Conservation (phyloP, 768 basidiomycete species). For the Amanita jacksonii region DNA sequence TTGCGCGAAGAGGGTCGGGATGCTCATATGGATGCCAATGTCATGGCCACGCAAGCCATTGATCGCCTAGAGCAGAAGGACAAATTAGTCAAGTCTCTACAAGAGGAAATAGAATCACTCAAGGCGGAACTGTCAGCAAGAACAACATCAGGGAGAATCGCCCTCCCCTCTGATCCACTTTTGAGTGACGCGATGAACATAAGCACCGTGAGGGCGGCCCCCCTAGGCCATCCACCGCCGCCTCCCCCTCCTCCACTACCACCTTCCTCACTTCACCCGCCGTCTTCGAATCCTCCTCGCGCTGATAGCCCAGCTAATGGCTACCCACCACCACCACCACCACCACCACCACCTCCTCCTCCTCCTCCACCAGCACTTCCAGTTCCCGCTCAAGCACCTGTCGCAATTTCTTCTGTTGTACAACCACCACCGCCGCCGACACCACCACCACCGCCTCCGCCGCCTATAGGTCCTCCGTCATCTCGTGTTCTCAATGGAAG, state of each 20-base stretch:
- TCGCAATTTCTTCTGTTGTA: neutral
- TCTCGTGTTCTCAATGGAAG: neutral
- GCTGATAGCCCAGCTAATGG: slow-evolving; percentile 14
- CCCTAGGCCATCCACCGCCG: slow-evolving; percentile 9
- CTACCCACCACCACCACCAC: slow-evolving; percentile 25
- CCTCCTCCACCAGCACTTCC: slow-evolving; percentile 7
- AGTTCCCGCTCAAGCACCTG: neutral
- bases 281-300: slow-evolving; percentile 16
- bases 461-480: slow-evolving; percentile 6
- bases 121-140: slow-evolving; percentile 41
- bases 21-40: slow-evolving; percentile 52
- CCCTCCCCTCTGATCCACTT: slow-evolving; percentile 49
- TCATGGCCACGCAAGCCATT: slow-evolving; percentile 62
- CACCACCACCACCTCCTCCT: slow-evolving; percentile 27
- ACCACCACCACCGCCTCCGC: slow-evolving; percentile 26
- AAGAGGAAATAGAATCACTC: slow-evolving; percentile 37
- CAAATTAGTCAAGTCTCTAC: slow-evolving; percentile 46
- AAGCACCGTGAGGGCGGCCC: neutral
- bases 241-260: slow-evolving; percentile 14
- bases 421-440: neutral
- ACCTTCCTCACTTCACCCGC: slow-evolving; percentile 18
- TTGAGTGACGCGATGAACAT: slow-evolving; percentile 10
- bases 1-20: slow-evolving; percentile 33
- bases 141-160: slow-evolving; percentile 59
- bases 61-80: slow-evolving; percentile 64